Conservation (phyloP, 2,329 filamentous ascomycete species). For the Coniochaeta hoffmannii region DNA sequence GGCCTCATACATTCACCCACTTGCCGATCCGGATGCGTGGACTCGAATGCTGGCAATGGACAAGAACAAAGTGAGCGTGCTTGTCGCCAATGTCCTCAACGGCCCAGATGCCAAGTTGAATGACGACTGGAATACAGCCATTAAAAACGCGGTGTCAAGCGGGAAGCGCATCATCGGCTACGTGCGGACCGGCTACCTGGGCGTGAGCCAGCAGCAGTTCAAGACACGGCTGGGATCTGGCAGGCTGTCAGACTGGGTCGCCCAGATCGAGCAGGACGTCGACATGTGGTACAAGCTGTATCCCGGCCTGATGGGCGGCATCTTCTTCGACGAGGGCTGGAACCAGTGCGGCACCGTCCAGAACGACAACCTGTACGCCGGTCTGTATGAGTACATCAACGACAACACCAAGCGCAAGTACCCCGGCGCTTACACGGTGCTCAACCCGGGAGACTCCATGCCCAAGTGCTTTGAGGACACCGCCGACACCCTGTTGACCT, state of each 20-base stretch:
- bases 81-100: neutral
- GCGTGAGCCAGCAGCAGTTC: neutral
- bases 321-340: constrained; percentile 25
- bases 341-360: constrained; percentile 17
- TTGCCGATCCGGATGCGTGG: neutral
- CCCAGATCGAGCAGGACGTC: constrained; percentile 17
- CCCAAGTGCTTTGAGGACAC: constrained; percentile 21
- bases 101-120: neutral
- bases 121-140: neutral
- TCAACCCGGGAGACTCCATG: constrained; percentile 16
- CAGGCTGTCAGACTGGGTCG: constrained; percentile 13
- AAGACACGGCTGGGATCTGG: constrained; percentile 14
- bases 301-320: constrained; percentile 17
- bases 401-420: constrained; percentile 16
- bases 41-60: neutral
- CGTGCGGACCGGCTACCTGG: neutral
- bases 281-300: constrained; percentile 18
- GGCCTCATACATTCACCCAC: neutral
- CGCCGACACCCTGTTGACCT: constrained; percentile 24
- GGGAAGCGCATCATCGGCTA: neutral
- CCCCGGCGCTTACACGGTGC: constrained; percentile 16
- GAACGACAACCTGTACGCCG: constrained; percentile 18
- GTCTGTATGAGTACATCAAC: constrained; percentile 19
- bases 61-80: neutral
- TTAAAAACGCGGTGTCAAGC: neutral